These are phyloP conservation scores for Paspalum vaginatum DNA, from an alignment of 176 grass and related monocot species.

Conservation along the genomic window DNA sequence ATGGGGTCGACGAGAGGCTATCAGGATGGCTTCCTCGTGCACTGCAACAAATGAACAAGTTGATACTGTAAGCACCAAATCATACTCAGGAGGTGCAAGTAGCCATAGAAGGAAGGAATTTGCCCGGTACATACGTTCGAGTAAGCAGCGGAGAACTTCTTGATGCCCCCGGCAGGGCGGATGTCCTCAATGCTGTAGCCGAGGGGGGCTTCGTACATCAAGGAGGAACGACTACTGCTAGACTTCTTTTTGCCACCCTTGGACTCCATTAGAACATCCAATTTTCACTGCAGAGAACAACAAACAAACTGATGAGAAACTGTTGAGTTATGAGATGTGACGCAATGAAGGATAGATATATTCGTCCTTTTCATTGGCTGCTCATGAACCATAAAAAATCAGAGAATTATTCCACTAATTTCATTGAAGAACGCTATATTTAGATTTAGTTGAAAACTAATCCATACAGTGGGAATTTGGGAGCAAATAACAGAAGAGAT, in stretches of 20 bases:
- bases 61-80: slow-evolving; percentile 33
- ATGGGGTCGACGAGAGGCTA: background rate
- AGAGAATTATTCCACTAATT: background rate
- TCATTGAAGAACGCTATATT: background rate
- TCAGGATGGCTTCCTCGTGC: slow-evolving; percentile 73
- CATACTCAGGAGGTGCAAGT: background rate
- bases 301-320: background rate
- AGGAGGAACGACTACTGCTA: slow-evolving; percentile 69
- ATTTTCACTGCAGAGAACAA: slow-evolving; percentile 29
- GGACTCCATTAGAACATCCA: slow-evolving; percentile 75
- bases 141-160: slow-evolving; percentile 84
- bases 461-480: background rate
- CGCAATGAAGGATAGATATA: background rate
- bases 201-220: slow-evolving; percentile 77
- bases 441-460: background rate
- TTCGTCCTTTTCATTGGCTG: background rate
- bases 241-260: slow-evolving; percentile 73
- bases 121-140: slow-evolving; percentile 52
- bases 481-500: background rate
- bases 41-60: slow-evolving; percentile 46
- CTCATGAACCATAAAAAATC: background rate
- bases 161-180: slow-evolving; percentile 67
- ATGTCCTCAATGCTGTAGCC: slow-evolving; percentile 78
- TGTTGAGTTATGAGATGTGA: background rate
- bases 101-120: background rate